phyloP scores from a whole-genome alignment of 2,329 filamentous ascomycete species.

The Fusarium ramigenum region DNA sequence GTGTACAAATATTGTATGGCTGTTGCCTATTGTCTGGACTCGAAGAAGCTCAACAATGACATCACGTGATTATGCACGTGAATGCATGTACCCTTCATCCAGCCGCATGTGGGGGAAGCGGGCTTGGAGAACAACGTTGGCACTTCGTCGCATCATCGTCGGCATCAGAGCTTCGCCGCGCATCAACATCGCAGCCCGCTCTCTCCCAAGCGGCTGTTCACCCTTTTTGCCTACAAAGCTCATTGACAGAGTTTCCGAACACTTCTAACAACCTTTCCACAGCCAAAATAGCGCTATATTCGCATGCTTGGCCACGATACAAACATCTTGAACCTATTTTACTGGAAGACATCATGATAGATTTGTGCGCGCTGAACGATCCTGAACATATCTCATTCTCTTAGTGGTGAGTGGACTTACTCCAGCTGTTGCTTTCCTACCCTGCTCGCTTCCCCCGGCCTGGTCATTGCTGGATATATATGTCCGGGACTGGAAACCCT shows the following conservation, averaged over 20 bases:
- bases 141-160: constrained; percentile 45
- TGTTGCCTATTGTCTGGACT: neutral
- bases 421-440: constrained; percentile 1
- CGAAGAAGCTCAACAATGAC: rapidly evolving
- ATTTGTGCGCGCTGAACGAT: constrained; percentile 49
- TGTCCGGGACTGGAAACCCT: neutral
- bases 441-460: neutral
- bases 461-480: neutral
- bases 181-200: constrained; percentile 33
- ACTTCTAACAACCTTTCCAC: constrained; percentile 1
- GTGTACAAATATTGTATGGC: neutral
- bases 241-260: constrained; percentile 17
- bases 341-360: constrained; percentile 54
- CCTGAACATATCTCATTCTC: constrained; percentile 47
- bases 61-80: constrained; percentile 32
- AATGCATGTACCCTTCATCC: neutral
- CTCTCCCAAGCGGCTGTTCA: constrained; percentile 22
- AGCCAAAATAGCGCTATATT: constrained; percentile 27
- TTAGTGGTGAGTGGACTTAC: constrained; percentile 52
- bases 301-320: constrained; percentile 40
- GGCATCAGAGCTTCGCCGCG: constrained; percentile 40
- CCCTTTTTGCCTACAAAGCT: constrained; percentile 9
- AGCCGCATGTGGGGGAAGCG: constrained; percentile 37
- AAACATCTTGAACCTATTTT: constrained; percentile 34
- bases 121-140: constrained; percentile 40